These are phyloP conservation scores for Russula olivacea DNA, from an alignment of 768 basidiomycete species.

Conservation along the genomic window DNA sequence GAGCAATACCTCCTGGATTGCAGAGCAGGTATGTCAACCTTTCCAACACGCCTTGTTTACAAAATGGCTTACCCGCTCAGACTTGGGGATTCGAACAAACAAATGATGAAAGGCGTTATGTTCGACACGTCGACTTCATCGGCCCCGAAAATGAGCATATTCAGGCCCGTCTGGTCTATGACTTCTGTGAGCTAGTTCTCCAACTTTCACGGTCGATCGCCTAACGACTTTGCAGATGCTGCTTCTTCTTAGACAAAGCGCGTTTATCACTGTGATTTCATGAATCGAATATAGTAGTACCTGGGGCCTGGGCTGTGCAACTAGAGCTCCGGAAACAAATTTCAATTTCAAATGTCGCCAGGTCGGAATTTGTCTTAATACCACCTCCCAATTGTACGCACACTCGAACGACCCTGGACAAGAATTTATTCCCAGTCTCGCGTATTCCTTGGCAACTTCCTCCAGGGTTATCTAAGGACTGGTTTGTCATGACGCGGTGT, in stretches of 20 bases:
- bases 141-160: slow-evolving; percentile 21
- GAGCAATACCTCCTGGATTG: slow-evolving; percentile 56
- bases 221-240: background rate
- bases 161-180: slow-evolving; percentile 28
- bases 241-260: background rate
- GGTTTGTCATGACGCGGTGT: too few relatives aligned
- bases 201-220: background rate
- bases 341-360: background rate
- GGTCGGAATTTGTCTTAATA: too few relatives aligned
- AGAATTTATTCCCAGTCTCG: slow-evolving; percentile 93
- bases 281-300: background rate
- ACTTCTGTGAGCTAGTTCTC: slow-evolving; percentile 24
- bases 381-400: slow-evolving; percentile 79
- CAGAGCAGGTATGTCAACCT: slow-evolving; percentile 46
- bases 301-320: background rate
- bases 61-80: slow-evolving; percentile 8
- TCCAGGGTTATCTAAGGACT: slow-evolving; percentile 84
- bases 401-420: slow-evolving; percentile 89
- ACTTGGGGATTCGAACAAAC: slow-evolving; percentile 26
- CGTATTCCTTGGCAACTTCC: slow-evolving; percentile 97
- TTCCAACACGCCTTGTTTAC: background rate
- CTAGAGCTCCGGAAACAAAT: background rate
- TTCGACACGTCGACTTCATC: slow-evolving; percentile 23
- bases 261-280: background rate
- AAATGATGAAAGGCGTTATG: slow-evolving; percentile 20